phyloP scores from a whole-genome alignment of 2,329 filamentous ascomycete genomes.

The Xylariaceae sp. region DNA sequence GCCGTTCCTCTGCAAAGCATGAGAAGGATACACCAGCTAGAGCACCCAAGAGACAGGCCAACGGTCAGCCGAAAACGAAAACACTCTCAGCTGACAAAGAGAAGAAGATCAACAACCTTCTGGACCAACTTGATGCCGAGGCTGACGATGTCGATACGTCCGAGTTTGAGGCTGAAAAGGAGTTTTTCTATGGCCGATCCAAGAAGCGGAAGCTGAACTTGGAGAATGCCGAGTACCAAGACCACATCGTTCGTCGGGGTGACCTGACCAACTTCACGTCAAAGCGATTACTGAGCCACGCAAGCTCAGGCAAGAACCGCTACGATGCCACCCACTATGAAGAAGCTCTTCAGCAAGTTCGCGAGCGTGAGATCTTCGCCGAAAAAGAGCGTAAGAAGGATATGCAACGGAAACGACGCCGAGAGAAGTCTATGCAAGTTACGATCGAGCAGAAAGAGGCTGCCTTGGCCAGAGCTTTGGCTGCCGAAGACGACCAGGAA shows the following conservation, averaged over 20 bases:
- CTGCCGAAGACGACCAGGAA: slow-evolving; percentile 78
- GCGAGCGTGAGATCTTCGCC: slow-evolving; percentile 82
- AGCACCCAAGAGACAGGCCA: slow-evolving; percentile 55
- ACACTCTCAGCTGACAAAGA: slow-evolving; percentile 54
- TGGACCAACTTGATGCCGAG: slow-evolving; percentile 43
- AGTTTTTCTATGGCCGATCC: slow-evolving; percentile 49
- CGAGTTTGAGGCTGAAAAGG: slow-evolving; percentile 40
- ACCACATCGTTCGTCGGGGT: slow-evolving; percentile 57
- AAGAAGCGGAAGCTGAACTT: slow-evolving; percentile 68
- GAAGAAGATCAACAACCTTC: slow-evolving; percentile 63
- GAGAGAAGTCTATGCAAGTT: slow-evolving; percentile 92
- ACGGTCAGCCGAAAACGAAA: slow-evolving; percentile 52
- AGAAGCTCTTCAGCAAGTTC: slow-evolving; percentile 78
- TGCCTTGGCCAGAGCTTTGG: slow-evolving; percentile 71
- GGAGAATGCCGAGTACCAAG: slow-evolving; percentile 56
- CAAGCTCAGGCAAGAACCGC: slow-evolving; percentile 66
- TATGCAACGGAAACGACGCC: slow-evolving; percentile 94
- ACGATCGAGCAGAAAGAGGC: slow-evolving; percentile 88
- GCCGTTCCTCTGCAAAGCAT: slow-evolving; percentile 46
- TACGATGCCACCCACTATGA: slow-evolving; percentile 76
- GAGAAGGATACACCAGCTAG: slow-evolving; percentile 42
- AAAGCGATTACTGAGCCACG: slow-evolving; percentile 63
- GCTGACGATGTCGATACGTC: slow-evolving; percentile 37
- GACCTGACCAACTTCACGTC: slow-evolving; percentile 57
- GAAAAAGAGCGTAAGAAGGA: slow-evolving; percentile 99